Percentiles rank a stretch among this genome's conserved stretches.
phyloP scores from a whole-genome alignment of 1,139 yeast genomes.

The Sugiyamaella castrensis region DNA sequence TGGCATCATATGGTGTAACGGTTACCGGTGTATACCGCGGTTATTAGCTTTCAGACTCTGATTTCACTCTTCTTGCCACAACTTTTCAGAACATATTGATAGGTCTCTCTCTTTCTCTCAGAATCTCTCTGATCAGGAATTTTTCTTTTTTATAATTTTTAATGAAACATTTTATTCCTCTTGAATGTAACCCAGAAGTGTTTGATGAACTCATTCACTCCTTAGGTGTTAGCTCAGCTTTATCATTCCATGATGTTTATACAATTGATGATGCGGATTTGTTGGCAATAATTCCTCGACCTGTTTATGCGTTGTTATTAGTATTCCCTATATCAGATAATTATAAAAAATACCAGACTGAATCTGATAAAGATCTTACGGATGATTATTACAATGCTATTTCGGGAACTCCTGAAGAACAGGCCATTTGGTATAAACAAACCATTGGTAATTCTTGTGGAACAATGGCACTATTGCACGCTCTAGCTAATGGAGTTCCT shows the following conservation, averaged over 20 bases:
- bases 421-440: conserved; percentile 68
- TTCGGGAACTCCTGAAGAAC: conserved; percentile 33
- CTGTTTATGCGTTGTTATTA: conserved; percentile 68
- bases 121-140: not conserved
- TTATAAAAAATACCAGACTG: conserved; percentile 52
- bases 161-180: conserved; percentile 55
- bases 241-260: conserved; percentile 75
- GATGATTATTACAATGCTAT: conserved; percentile 29
- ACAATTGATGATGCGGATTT: conserved; percentile 79
- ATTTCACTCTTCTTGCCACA: not conserved
- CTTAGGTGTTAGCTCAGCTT: conserved; percentile 62
- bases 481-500: conserved; percentile 59
- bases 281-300: conserved; percentile 75
- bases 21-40: too few relatives aligned
- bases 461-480: conserved; percentile 79
- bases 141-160: not conserved
- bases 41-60: not conserved
- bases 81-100: not conserved
- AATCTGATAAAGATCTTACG: conserved; percentile 35
- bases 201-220: conserved; percentile 67
- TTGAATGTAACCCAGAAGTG: conserved; percentile 87
- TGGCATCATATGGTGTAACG: too few relatives aligned
- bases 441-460: conserved; percentile 92
- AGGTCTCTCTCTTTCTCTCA: not conserved
- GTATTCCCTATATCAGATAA: conserved; percentile 72